Base-by-base conservation (phyloP, 805 yeast genomes). In the Soucietia sequanensis region DNA sequence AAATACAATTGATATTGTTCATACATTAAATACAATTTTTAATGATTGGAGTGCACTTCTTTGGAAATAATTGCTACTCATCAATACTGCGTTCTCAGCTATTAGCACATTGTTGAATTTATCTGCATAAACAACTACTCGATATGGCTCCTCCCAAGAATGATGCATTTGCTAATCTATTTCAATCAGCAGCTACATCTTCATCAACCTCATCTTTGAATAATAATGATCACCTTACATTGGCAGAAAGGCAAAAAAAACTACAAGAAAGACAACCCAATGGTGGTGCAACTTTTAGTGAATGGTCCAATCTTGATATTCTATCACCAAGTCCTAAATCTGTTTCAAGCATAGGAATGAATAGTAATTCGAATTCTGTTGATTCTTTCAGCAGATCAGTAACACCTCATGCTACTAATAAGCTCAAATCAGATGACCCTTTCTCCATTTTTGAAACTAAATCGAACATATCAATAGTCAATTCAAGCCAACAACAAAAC, bases 141-240 rank as follows among this genome's bases (percentile, higher is more conserved):
- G 29, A 6, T 10, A 56, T 52, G 58, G 54, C 45, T 28, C 64
- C 65, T 6, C 71, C 72, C 2, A 67, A 68, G 45, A 65, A 65
- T 41, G 74, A 68, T 51, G 72, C 68, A 5, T 68, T 68, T 52
- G 68, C 72, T 6, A 72, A 68, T 37, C 55, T 68, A 23, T 68
- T 68, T 41, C 66, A 49, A 42, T 47, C 59, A 16, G 68, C 66
- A 0, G 45, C 52, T 15, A 29, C 51, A 7, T 39, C 54, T 10
- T 35, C 37, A 4, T 34, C 44, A 4, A 44, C 33, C 25, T 20
- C 34, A 3, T 38, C 42, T 6, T 6, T 32, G 23, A 38, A 33
- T 23, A 21, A 38, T 17, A 37, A 31, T 20, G 41, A 43, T 30
- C 16, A 20, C 16, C 26, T 49, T 20, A 33, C 47, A 12, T 25